Evolutionary conservation across 139 green algal species (phyloP).

Genomic region (Penium margaritaceum): DNA sequence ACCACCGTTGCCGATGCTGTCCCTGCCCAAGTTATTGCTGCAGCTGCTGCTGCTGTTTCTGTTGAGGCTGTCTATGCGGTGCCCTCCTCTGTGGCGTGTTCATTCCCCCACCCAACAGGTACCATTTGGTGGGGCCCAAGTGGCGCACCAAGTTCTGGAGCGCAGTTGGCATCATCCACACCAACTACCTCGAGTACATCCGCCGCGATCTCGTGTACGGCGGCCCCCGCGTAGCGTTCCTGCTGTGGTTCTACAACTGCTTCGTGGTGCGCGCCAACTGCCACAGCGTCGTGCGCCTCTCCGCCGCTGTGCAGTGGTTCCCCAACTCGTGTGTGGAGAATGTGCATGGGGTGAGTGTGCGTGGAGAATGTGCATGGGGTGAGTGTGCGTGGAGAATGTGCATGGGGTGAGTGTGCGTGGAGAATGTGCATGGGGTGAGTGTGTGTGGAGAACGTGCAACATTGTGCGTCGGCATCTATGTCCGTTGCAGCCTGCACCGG

Average conservation of each 20-base stretch:
- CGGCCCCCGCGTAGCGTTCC: background rate
- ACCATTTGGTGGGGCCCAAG: slow-evolving; percentile 73
- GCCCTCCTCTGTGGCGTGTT: too few species aligned
- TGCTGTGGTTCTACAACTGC: slow-evolving; percentile 19
- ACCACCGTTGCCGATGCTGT: too few species aligned
- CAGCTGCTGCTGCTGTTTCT: too few species aligned
- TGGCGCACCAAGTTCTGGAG: slow-evolving; percentile 94
- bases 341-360: slow-evolving; percentile 35
- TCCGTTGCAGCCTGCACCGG: slow-evolving; percentile 20
- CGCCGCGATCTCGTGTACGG: slow-evolving; percentile 58
- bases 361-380: background rate
- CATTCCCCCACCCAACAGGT: slow-evolving; percentile 23
- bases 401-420: background rate
- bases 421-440: background rate
- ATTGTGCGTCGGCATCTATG: background rate
- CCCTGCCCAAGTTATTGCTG: too few species aligned
- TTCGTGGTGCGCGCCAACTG: slow-evolving; percentile 28
- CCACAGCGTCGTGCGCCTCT: slow-evolving; percentile 33
- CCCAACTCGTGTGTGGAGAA: slow-evolving; percentile 34
- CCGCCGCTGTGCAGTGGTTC: slow-evolving; percentile 31
- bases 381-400: background rate
- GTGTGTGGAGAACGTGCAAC: slow-evolving; percentile 2
- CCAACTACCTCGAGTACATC: slow-evolving; percentile 98
- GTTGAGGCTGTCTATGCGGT: too few species aligned
- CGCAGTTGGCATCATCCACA: slow-evolving; percentile 93